Base-by-base conservation (phyloP, 169 alveolate species). In the Plasmodium chabaudi region DNA sequence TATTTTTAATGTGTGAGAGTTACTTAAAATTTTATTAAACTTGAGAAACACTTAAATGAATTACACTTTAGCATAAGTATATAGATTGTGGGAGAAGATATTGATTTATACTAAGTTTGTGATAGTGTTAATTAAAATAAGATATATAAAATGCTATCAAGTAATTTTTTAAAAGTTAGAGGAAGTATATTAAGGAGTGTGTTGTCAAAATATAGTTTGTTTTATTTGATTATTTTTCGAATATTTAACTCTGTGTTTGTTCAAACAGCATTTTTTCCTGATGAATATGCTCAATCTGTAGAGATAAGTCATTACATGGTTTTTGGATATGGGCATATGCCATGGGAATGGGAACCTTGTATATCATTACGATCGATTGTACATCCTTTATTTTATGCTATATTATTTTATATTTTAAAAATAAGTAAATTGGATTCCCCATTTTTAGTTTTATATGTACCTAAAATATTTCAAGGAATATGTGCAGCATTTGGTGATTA, bases 301-400 rank as follows among this genome's bases (percentile, higher is more conserved):
- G 97, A 94, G 75, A 94, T 94, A 13, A 88, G 96, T 3, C 95
- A 94, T 71, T 73, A 53, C 60, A 88, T 93, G 65, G 93, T 84
- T 34, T 89, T 87, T 57, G 93, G 94, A 3, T 94, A 87, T 64
- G 97, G 97, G 0, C 93, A 92, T 44, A 87, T 91, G 49, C 91
- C 96, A 7, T 94, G 97, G 96, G 97, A 94, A 59, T 94, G 97
- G 96, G 95, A 89, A 67, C 94, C 93, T 13, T 89, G 94, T 77
- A 51, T 92, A 34, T 67, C 95, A 46, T 74, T 94, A 60, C 74
- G 96, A 47, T 87, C 93, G 69, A 70, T 88, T 15, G 10, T 94
- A 13, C 95, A 92, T 47, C 97, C 97, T 25, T 71, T 92, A 10
- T 17, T 94, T 1, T 94, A 91, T 74, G 92, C 91, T 19, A 39